phyloP scores from a whole-genome alignment of 2,329 filamentous ascomycete genomes.

The Penicillium sp. region DNA sequence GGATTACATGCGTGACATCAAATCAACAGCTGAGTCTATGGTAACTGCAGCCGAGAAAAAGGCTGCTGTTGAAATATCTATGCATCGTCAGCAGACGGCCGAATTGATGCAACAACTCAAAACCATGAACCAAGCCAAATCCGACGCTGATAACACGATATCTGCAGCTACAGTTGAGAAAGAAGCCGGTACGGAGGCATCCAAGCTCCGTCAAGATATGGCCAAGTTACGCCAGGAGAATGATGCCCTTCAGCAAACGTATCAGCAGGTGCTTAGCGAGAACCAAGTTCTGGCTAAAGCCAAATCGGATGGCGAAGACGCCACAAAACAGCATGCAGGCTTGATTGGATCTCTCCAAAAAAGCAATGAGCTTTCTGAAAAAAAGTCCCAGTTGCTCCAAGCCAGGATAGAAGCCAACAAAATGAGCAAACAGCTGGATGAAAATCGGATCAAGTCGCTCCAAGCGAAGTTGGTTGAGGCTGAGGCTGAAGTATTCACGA shows the following conservation, averaged over 20 bases:
- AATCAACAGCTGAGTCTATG: not conserved
- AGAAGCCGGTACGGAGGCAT: not conserved
- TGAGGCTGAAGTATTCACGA: not conserved
- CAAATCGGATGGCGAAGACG: not conserved
- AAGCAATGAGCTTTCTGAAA: not conserved
- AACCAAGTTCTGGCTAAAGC: not conserved
- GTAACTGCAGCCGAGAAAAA: not conserved
- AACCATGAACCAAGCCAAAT: not conserved
- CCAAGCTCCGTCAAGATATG: not conserved
- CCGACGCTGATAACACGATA: not conserved
- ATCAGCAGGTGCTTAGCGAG: not conserved
- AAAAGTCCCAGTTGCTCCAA: not conserved
- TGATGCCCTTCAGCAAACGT: not conserved
- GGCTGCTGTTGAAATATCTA: not conserved
- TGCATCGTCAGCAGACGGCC: not conserved
- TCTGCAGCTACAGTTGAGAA: not conserved
- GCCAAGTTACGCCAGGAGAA: not conserved
- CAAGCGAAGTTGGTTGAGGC: not conserved
- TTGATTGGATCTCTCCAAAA: not conserved
- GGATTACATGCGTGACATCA: not conserved
- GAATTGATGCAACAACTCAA: not conserved
- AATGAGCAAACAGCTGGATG: too few species aligned
- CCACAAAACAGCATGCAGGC: not conserved
- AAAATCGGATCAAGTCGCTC: too few species aligned
- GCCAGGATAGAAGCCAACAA: not conserved